Conservation (phyloP, 2,329 filamentous ascomycete species). For the Gnomoniopsis sp. region DNA sequence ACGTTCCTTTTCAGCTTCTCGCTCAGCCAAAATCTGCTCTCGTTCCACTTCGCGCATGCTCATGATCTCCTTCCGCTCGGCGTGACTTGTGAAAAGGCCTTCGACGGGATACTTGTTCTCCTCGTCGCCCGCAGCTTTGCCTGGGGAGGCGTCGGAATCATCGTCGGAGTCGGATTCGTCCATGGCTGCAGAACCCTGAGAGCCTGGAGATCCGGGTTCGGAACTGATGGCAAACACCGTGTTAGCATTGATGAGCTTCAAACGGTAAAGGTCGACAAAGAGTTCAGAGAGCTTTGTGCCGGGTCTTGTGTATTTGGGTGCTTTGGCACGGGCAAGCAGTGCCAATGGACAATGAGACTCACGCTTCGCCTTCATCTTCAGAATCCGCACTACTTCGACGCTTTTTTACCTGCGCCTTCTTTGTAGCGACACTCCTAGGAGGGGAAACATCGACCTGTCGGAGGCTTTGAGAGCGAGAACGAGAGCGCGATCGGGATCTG, state of each 20-base stretch:
- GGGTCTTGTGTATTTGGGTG: not conserved
- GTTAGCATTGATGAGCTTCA: constrained; percentile 15
- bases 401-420: constrained; percentile 40
- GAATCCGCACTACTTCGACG: constrained; percentile 57
- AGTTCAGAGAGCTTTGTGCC: not conserved
- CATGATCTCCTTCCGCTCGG: constrained; percentile 77
- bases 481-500: constrained; percentile 3
- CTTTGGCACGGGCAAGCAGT: not conserved
- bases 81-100: constrained; percentile 72
- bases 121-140: constrained; percentile 47
- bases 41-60: constrained; percentile 85
- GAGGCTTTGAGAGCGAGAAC: constrained; percentile 33
- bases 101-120: constrained; percentile 79
- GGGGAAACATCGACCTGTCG: constrained; percentile 7
- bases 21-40: constrained; percentile 78
- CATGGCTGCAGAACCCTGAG: constrained; percentile 81
- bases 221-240: constrained; percentile 7
- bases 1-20: constrained; percentile 76
- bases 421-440: constrained; percentile 30
- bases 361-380: constrained; percentile 80
- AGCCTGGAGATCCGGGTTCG: constrained; percentile 52
- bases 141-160: constrained; percentile 55
- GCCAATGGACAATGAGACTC: constrained; percentile 41
- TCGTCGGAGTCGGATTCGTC: constrained; percentile 76
- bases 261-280: not conserved